Conservation (phyloP, 306 rosid genomes). For the Elaeagnus macrophylla region DNA sequence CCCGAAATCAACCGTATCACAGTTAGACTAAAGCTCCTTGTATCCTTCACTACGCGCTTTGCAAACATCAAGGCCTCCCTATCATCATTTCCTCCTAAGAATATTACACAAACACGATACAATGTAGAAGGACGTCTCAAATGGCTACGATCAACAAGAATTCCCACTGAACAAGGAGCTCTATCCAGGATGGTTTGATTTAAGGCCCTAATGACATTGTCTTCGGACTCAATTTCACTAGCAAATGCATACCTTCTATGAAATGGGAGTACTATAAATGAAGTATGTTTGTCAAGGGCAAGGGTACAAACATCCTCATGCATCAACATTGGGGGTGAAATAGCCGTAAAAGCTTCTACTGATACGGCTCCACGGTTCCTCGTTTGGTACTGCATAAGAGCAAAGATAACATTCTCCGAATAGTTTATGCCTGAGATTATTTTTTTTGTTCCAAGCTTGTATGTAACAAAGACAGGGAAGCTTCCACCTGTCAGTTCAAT, state of each 20-base stretch:
- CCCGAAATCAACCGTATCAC: too few relatives aligned
- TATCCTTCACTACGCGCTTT: too few relatives aligned
- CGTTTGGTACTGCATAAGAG: constrained; percentile 30
- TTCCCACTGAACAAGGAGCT: too few relatives aligned
- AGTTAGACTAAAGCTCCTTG: too few relatives aligned
- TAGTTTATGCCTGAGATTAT: constrained; percentile 3
- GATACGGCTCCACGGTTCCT: constrained; percentile 17
- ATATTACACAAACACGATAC: too few relatives aligned
- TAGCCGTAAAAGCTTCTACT: constrained; percentile 34
- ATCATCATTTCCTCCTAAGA: too few relatives aligned
- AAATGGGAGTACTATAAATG: constrained; percentile 43
- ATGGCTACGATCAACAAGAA: too few relatives aligned
- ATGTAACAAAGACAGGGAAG: constrained; percentile 46
- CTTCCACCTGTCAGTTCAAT: constrained; percentile 52
- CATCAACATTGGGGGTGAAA: constrained; percentile 44
- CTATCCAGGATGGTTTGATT: too few relatives aligned
- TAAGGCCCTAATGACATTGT: background rate
- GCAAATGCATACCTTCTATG: background rate
- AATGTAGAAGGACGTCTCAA: too few relatives aligned
- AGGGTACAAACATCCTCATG: constrained; percentile 44
- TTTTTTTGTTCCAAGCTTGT: constrained; percentile 26
- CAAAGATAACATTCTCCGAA: constrained; percentile 25
- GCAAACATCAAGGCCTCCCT: too few relatives aligned
- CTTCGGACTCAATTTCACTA: background rate
- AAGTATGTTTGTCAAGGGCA: constrained; percentile 34